Evolutionary conservation across 2,329 filamentous ascomycete genomes (phyloP).

Genomic region (Leptographium radiaticola): DNA sequence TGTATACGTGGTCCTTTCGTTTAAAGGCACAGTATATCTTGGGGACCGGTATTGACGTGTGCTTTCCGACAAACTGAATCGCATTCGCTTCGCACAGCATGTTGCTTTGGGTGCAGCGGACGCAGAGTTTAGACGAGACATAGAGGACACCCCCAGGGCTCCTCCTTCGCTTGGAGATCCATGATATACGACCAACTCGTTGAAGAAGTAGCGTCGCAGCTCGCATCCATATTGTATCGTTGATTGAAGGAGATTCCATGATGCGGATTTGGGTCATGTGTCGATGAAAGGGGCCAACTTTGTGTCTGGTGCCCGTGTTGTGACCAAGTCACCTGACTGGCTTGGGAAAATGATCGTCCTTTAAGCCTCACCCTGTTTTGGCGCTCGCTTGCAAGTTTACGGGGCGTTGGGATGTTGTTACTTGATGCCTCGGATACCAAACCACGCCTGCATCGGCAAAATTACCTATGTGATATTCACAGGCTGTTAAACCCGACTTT

Average conservation of each 20-base stretch:
- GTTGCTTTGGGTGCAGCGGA: neutral
- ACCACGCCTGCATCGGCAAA: too few relatives aligned
- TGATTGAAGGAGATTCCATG: neutral
- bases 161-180: neutral
- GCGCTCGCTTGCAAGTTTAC: too few relatives aligned
- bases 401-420: too few relatives aligned
- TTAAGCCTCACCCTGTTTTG: too few relatives aligned
- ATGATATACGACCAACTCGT: neutral
- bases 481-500: too few relatives aligned
- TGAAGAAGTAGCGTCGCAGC: neutral
- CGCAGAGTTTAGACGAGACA: neutral
- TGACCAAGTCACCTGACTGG: too few relatives aligned
- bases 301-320: too few relatives aligned
- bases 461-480: too few relatives aligned
- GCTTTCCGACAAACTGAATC: conserved; percentile 1
- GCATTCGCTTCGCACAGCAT: conserved; percentile 1
- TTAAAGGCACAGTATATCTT: conserved; percentile 2
- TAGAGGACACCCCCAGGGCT: neutral
- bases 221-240: neutral
- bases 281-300: too few relatives aligned
- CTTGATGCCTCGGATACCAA: too few relatives aligned
- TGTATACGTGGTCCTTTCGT: neutral
- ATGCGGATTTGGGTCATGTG: too few relatives aligned
- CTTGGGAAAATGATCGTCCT: too few relatives aligned
- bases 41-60: conserved; percentile 6